These are phyloP conservation scores for Aspergillus sp. DNA, from an alignment of 2,329 filamentous ascomycete genomes.

Conservation along the genomic window DNA sequence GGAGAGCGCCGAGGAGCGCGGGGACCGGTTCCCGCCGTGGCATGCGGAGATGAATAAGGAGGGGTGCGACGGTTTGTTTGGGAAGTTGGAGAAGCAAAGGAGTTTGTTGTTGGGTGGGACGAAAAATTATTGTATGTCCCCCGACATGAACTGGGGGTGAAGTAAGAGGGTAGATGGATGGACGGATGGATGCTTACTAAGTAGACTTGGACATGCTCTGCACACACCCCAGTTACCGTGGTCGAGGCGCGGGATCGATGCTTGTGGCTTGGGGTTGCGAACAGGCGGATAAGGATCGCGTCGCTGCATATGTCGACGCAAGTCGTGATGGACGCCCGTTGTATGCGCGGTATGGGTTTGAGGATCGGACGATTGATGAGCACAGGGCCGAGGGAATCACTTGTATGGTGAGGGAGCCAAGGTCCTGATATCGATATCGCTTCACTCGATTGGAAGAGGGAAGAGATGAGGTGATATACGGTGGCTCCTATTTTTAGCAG, in stretches of 20 bases:
- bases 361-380: conserved; percentile 1
- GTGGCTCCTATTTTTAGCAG: too few species aligned
- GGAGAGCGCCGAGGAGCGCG: conserved; percentile 17
- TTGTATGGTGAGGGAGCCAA: conserved; percentile 1
- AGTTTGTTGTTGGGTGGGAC: conserved; percentile 16
- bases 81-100: conserved; percentile 14
- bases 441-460: too few species aligned
- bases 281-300: conserved; percentile 5
- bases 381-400: neutral
- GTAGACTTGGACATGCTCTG: conserved; percentile 8
- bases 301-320: conserved; percentile 9
- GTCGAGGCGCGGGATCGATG: conserved; percentile 13
- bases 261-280: conserved; percentile 15
- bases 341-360: conserved; percentile 11
- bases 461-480: neutral
- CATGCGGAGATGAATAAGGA: conserved; percentile 12
- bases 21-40: conserved; percentile 23
- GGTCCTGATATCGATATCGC: neutral
- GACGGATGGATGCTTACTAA: neutral
- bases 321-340: conserved; percentile 4
- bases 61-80: conserved; percentile 15
- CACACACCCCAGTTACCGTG: conserved; percentile 15
- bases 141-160: neutral
- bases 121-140: conserved; percentile 22
- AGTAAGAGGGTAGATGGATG: neutral